Evolutionary conservation across 2,329 filamentous ascomycete genomes (phyloP), one percentile per base, ranked within the genome.

Genomic region (Apiospora aurea): DNA sequence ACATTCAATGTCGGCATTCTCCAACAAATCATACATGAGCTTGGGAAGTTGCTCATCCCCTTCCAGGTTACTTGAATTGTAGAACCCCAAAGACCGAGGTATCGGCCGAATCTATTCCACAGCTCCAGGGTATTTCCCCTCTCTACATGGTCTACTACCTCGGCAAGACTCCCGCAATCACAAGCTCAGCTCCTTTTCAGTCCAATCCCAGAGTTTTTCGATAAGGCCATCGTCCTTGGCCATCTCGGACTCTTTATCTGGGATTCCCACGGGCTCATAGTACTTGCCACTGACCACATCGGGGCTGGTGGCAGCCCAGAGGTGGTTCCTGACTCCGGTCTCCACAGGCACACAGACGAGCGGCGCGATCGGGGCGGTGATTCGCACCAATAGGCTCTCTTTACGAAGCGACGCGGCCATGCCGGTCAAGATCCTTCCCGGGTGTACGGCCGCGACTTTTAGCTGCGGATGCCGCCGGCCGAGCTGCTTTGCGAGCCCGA

Each of bases 281-380:
- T 80, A 81, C 67, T 76, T 77, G 10, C 79, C 81, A 41, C 53
- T 74, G 76, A 73, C 76, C 70, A 78, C 76, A 34, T 76, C 74
- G n/a, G 72, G 71, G 24, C 79, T 81, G 18, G 79, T 80, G 13
- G 73, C 74, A 24, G 81, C 82, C 81, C 82, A 85, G 10, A 84
- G 71, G 76, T 83, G 80, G 72, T 81, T 83, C 73, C 78, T 79
- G 46, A 79, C 77, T n/a, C 84, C 83, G 69, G 83, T 76, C 49
- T 82, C 78, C 16, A 49, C 43, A 13, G 43, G 67, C 14, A 49
- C 46, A 2, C 24, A 29, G 24, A 49, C 4, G 8, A 68, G 67
- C 7, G 24, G 67, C 24, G 70, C 67, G 1, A 75, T 51, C 4
- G 66, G 53, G 2, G 34, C 18, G 18, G 68, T 57, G 2, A 72